Evolutionary conservation across 352 stramenopile genomes (phyloP).

Genomic region (Phytophthora sansomeana): DNA sequence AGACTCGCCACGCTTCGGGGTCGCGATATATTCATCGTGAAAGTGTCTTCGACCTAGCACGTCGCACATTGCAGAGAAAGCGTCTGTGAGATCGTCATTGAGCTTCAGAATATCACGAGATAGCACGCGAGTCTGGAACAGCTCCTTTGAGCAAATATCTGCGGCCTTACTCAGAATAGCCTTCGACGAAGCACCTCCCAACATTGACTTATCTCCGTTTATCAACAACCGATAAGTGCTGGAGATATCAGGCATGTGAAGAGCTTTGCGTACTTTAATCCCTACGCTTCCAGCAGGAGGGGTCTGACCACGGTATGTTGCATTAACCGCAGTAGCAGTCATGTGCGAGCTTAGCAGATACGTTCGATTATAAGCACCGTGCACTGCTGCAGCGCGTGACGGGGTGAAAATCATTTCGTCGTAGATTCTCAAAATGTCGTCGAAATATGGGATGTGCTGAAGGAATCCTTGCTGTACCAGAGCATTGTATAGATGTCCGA

Average conservation of each 20-base stretch:
- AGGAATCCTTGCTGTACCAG: constrained; percentile 30
- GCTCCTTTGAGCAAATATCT: too few species aligned
- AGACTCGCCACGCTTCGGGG: too few species aligned
- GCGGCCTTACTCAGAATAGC: too few species aligned
- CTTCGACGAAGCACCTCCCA: constrained; percentile 32
- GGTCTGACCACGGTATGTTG: constrained; percentile 22
- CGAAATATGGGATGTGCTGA: constrained; percentile 36
- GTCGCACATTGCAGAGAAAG: too few species aligned
- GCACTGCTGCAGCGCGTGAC: constrained; percentile 27
- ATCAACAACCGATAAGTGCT: constrained; percentile 28
- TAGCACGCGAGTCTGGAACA: too few species aligned
- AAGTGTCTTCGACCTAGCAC: too few species aligned
- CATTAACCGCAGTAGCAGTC: constrained; percentile 31
- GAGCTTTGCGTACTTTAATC: constrained; percentile 30
- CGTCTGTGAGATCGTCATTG: too few species aligned
- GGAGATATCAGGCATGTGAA: constrained; percentile 38
- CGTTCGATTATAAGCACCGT: constrained; percentile 31
- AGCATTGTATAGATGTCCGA: constrained; percentile 44
- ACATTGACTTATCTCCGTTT: constrained; percentile 33
- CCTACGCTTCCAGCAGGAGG: constrained; percentile 6
- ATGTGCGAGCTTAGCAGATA: constrained; percentile 40
- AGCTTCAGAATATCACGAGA: too few species aligned
- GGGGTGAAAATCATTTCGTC: constrained; percentile 42
- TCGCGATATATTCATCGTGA: too few species aligned
- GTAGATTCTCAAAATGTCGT: constrained; percentile 36